Percentiles rank a stretch among this genome's conserved stretches.
Evolutionary conservation across 805 yeast genomes (phyloP).

Genomic region (Candida montana): DNA sequence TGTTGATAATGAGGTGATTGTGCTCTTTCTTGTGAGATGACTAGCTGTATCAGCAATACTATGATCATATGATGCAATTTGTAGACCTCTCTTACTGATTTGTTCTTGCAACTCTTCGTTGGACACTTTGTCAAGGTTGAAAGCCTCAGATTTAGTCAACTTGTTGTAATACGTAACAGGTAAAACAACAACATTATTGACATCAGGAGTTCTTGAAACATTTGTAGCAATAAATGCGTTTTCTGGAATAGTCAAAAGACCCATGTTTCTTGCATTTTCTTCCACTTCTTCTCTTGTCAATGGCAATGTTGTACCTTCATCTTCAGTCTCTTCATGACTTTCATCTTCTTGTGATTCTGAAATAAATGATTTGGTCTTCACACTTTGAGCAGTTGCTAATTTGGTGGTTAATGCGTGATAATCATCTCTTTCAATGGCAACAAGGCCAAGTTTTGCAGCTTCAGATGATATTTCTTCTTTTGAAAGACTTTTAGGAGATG

Average conservation of each 20-base stretch:
- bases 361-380: not conserved
- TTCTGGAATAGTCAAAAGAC: slow-evolving; percentile 52
- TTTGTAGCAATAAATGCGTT: slow-evolving; percentile 61
- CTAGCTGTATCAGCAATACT: slow-evolving; percentile 9
- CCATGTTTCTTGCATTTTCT: slow-evolving; percentile 38
- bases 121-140: slow-evolving; percentile 39
- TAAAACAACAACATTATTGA: slow-evolving; percentile 51
- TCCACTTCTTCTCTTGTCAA: slow-evolving; percentile 27
- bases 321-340: slow-evolving; percentile 1
- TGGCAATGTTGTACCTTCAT: slow-evolving; percentile 8
- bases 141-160: slow-evolving; percentile 40
- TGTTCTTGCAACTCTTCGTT: slow-evolving; percentile 41
- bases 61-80: slow-evolving; percentile 21
- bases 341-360: slow-evolving; percentile 1
- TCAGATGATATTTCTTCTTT: slow-evolving; percentile 16
- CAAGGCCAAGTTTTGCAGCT: slow-evolving; percentile 31
- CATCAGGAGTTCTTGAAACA: slow-evolving; percentile 48
- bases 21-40: slow-evolving; percentile 16
- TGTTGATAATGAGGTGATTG: slow-evolving; percentile 20
- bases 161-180: slow-evolving; percentile 62
- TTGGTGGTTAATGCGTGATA: slow-evolving; percentile 22
- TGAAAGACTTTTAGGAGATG: slow-evolving; percentile 9
- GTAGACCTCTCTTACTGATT: slow-evolving; percentile 46
- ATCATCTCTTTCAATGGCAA: slow-evolving; percentile 32
- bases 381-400: not conserved